These are phyloP conservation scores for Akanthomyces muscarius DNA, from an alignment of 2,329 filamentous ascomycete species.

Conservation along the genomic window DNA sequence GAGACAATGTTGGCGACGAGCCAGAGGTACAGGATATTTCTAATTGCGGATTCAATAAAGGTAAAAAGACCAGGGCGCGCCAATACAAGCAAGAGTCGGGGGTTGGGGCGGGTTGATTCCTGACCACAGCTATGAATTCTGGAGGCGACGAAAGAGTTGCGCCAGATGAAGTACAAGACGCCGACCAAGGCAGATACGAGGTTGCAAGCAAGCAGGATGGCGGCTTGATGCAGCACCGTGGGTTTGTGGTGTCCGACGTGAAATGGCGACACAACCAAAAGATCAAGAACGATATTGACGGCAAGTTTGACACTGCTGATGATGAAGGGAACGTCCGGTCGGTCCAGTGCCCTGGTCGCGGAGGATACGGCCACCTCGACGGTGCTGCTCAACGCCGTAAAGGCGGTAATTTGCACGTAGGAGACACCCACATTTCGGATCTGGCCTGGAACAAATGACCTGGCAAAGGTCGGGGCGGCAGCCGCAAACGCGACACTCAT, in stretches of 20 bases:
- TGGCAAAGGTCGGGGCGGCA: constrained; percentile 51
- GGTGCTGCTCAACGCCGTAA: constrained; percentile 58
- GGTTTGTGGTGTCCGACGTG: constrained; percentile 53
- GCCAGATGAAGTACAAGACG: constrained; percentile 53
- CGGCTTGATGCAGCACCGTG: constrained; percentile 61
- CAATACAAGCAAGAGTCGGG: constrained; percentile 46
- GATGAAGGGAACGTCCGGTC: constrained; percentile 63
- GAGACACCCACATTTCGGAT: constrained; percentile 53
- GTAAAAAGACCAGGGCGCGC: constrained; percentile 54
- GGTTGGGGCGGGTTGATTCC: constrained; percentile 31
- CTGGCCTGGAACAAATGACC: constrained; percentile 58
- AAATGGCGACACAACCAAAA: constrained; percentile 63
- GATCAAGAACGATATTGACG: constrained; percentile 63
- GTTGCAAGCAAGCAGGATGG: constrained; percentile 59
- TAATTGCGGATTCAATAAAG: constrained; percentile 60
- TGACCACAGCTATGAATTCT: neutral
- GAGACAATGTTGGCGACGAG: constrained; percentile 60
- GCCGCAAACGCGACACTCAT: constrained; percentile 57
- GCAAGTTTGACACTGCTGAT: constrained; percentile 61
- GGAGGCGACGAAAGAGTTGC: neutral
- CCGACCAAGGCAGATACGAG: constrained; percentile 52
- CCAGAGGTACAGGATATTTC: constrained; percentile 70
- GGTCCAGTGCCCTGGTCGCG: constrained; percentile 61
- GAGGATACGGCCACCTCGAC: constrained; percentile 60
- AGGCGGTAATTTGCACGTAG: constrained; percentile 62